Percentiles rank a stretch among this genome's conserved stretches.
Conservation (phyloP, 805 yeast genomes). For the Metschnikowia picachoensis region DNA sequence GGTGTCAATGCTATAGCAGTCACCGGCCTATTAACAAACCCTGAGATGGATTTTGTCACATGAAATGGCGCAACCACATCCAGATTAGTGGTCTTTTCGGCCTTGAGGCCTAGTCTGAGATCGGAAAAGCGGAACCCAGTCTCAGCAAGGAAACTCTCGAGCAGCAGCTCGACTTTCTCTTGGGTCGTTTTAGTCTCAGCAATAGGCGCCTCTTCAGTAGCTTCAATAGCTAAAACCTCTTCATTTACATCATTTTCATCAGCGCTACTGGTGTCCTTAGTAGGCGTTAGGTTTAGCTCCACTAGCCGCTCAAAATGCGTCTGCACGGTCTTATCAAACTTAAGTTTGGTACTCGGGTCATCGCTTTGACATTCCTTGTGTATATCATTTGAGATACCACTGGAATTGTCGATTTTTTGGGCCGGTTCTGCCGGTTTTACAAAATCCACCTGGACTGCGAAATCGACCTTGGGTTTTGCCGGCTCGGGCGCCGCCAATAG, state of each 20-base stretch:
- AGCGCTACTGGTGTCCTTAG: background rate
- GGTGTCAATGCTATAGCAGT: constrained; percentile 9
- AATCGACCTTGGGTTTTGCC: constrained; percentile 15
- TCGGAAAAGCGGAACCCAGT: constrained; percentile 12
- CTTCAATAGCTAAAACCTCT: too few species aligned
- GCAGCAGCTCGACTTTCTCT: constrained; percentile 3
- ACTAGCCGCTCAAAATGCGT: constrained; percentile 12
- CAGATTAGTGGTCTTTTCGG: background rate
- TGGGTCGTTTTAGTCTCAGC: background rate
- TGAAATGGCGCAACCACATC: constrained; percentile 13
- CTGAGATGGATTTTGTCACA: constrained; percentile 1
- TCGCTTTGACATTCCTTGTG: background rate
- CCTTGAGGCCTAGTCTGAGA: constrained; percentile 15
- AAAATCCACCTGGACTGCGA: constrained; percentile 29
- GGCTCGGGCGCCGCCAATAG: background rate
- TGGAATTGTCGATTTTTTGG: background rate
- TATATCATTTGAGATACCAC: too few species aligned
- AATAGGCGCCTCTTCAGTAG: too few species aligned
- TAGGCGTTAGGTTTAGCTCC: background rate
- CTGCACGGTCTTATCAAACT: constrained; percentile 25
- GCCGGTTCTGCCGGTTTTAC: background rate
- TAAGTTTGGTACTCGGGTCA: background rate
- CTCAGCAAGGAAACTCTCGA: constrained; percentile 1
- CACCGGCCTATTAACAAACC: constrained; percentile 12
- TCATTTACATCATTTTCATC: too few species aligned